Percentiles rank a stretch among this genome's conserved stretches.
Evolutionary conservation across 495 filamentous ascomycete species (phyloP).

Genomic region (Talaromyces borbonicus): DNA sequence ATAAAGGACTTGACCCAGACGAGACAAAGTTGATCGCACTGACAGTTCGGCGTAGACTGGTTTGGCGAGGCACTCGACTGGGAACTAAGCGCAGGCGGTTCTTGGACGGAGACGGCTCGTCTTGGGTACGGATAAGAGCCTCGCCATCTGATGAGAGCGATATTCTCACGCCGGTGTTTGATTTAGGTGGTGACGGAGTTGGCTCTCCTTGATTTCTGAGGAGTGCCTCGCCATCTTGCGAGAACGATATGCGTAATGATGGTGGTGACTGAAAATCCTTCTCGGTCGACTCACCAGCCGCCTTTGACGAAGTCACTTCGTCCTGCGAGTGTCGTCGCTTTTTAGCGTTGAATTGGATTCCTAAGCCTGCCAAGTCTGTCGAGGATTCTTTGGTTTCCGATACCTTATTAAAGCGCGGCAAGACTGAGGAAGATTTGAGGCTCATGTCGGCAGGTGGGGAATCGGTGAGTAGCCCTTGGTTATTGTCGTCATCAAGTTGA

Average conservation of each 20-base stretch:
- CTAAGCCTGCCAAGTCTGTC: not conserved
- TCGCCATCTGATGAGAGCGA: conserved; percentile 44
- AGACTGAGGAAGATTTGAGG: not conserved
- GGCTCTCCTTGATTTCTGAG: conserved; percentile 54
- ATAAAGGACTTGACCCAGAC: conserved; percentile 22
- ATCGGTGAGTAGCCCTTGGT: not conserved
- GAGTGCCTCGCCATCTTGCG: conserved; percentile 75
- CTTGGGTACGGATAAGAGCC: conserved; percentile 37
- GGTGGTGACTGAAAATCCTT: conserved; percentile 30
- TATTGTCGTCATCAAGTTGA: not conserved
- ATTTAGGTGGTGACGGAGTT: conserved; percentile 61
- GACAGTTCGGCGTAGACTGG: conserved; percentile 51
- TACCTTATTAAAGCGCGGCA: too few relatives aligned
- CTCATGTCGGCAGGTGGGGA: not conserved
- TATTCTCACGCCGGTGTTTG: conserved; percentile 33
- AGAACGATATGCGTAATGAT: conserved; percentile 52
- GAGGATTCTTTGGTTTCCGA: not conserved
- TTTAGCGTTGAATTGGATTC: conserved; percentile 8
- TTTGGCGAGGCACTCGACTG: conserved; percentile 41
- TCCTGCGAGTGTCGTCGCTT: conserved; percentile 30
- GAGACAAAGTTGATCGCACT: conserved; percentile 40
- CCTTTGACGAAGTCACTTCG: conserved; percentile 8
- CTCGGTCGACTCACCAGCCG: not conserved
- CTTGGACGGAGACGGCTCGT: conserved; percentile 40
- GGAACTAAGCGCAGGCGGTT: conserved; percentile 43